These are phyloP conservation scores for Ophiosphaerella herpotricha DNA, from an alignment of 2,329 filamentous ascomycete genomes.

Conservation along the genomic window DNA sequence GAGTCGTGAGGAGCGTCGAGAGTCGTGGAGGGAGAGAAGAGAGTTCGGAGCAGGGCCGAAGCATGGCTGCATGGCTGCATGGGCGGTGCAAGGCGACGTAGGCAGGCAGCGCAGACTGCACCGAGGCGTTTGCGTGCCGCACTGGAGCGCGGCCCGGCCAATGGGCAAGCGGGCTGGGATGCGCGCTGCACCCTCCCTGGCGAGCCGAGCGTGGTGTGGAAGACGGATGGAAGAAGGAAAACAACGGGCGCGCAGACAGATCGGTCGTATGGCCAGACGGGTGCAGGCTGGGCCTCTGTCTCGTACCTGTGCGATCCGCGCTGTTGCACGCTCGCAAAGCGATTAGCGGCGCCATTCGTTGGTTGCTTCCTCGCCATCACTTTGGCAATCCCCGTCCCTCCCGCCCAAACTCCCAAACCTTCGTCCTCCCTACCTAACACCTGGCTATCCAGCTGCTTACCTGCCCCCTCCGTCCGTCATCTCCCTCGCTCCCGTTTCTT, in stretches of 20 bases:
- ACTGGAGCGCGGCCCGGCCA: conserved; percentile 4
- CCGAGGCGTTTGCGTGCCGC: conserved; percentile 13
- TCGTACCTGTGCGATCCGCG: too few relatives aligned
- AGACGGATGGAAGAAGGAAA: too few relatives aligned
- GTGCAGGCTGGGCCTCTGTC: too few relatives aligned
- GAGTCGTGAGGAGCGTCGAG: conserved; percentile 6
- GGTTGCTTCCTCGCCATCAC: conserved; percentile 1
- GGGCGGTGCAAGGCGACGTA: conserved; percentile 2
- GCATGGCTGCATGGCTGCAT: background rate
- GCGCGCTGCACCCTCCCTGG: conserved; percentile 10
- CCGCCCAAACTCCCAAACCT: conserved; percentile 1
- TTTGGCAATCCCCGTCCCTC: conserved; percentile 14
- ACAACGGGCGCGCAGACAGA: background rate
- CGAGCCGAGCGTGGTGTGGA: background rate
- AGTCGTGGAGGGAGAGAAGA: too few relatives aligned
- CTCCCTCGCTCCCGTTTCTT: too few relatives aligned
- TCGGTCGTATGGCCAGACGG: background rate
- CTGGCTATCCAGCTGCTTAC: too few relatives aligned
- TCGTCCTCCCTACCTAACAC: background rate
- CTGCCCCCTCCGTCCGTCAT: too few relatives aligned
- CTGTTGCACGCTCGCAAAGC: too few relatives aligned
- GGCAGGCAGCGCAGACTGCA: conserved; percentile 13
- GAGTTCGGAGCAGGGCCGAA: conserved; percentile 21
- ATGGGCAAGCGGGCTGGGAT: too few relatives aligned
- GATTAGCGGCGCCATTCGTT: background rate